Evolutionary conservation across 768 basidiomycete genomes (phyloP).

Genomic region (Pisolithus microcarpus): DNA sequence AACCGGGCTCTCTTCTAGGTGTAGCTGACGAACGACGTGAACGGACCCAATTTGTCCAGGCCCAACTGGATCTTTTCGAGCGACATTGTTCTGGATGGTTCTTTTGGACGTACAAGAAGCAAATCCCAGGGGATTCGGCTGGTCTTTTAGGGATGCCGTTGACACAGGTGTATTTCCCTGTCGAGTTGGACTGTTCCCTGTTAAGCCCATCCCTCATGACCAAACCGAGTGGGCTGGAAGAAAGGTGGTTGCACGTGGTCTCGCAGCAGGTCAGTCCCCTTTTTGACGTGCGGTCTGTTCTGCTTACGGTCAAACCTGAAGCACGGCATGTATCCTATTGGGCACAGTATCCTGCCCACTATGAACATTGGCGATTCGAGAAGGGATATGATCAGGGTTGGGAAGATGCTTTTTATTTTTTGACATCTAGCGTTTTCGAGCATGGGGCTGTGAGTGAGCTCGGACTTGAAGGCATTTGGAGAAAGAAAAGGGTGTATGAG

Average conservation of each 20-base stretch:
- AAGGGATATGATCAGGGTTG: constrained; percentile 65
- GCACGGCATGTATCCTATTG: constrained; percentile 36
- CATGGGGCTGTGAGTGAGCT: constrained; percentile 40
- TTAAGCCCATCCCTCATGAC: constrained; percentile 11
- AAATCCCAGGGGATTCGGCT: constrained; percentile 55
- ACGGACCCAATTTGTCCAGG: constrained; percentile 44
- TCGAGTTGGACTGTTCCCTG: constrained; percentile 37
- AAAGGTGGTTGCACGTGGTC: constrained; percentile 24
- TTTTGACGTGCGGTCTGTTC: constrained; percentile 4
- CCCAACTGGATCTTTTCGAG: constrained; percentile 64
- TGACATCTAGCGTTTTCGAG: constrained; percentile 21
- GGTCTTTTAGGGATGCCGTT: constrained; percentile 64
- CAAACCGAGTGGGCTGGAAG: constrained; percentile 15
- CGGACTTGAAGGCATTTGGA: constrained; percentile 62
- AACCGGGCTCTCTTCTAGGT: constrained; percentile 54
- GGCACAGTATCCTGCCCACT: constrained; percentile 45
- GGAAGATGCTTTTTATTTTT: constrained; percentile 61
- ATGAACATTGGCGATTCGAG: constrained; percentile 62
- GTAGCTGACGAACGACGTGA: constrained; percentile 36
- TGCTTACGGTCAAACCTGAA: constrained; percentile 14
- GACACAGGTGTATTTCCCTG: constrained; percentile 55
- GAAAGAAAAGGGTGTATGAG: constrained; percentile 36
- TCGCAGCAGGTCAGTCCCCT: constrained; percentile 27
- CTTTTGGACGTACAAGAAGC: constrained; percentile 83
- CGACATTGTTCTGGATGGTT: constrained; percentile 63